A percentile compares a stretch with the other conserved stretches of the same genome.
These are phyloP conservation scores for Orbilia quercus DNA, from an alignment of 2,329 filamentous ascomycete species.

Conservation along the genomic window DNA sequence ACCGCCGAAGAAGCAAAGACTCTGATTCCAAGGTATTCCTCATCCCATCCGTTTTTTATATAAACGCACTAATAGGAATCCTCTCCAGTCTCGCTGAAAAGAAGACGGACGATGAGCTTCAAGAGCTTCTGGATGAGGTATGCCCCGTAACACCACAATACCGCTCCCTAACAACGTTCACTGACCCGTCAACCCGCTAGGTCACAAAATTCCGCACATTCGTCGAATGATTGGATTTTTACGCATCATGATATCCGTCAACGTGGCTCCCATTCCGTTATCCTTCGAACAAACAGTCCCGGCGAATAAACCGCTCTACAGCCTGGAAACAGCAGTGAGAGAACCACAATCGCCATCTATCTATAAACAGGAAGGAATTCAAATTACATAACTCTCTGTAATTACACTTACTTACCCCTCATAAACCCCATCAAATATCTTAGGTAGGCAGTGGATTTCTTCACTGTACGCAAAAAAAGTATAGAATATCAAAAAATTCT, in stretches of 20 bases:
- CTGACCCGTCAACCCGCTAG: conserved; percentile 42
- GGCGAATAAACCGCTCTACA: not conserved
- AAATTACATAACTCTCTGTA: too few relatives aligned
- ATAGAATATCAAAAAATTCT: too few relatives aligned
- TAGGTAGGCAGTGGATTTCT: not conserved
- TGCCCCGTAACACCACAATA: conserved; percentile 32
- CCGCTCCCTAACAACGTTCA: conserved; percentile 57
- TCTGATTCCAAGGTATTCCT: conserved; percentile 78
- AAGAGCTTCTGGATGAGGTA: conserved; percentile 83
- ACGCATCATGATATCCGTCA: not conserved
- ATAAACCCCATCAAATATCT: not conserved
- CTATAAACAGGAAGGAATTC: too few relatives aligned
- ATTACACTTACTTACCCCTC: too few relatives aligned
- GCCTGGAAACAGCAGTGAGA: conserved; percentile 18
- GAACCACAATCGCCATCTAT: not conserved
- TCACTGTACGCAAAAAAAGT: not conserved
- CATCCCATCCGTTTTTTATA: not conserved
- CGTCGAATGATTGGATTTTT: conserved; percentile 53
- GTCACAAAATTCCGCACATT: conserved; percentile 61
- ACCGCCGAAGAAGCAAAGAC: conserved; percentile 95
- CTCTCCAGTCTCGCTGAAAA: conserved; percentile 76
- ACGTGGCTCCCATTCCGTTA: not conserved
- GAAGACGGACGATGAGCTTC: conserved; percentile 87
- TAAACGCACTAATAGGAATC: not conserved
- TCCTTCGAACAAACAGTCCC: not conserved